Evolutionary conservation across 2,329 filamentous ascomycete genomes (phyloP).

Genomic region (Chaetomium olivaceum): DNA sequence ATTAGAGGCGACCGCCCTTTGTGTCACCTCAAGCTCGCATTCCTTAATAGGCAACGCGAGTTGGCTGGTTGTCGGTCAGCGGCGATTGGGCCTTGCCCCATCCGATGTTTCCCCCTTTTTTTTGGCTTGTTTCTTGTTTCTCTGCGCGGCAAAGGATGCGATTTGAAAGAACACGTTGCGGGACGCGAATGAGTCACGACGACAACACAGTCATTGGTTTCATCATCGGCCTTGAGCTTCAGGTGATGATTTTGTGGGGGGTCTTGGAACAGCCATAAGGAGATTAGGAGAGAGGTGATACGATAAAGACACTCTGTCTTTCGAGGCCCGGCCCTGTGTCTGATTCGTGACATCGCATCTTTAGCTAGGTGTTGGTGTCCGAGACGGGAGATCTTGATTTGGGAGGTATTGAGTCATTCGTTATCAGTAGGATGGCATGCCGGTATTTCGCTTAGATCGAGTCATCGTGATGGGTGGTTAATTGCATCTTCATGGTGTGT

Average conservation of each 20-base stretch:
- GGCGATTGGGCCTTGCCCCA: background rate
- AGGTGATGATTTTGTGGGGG: background rate
- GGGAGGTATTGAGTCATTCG: background rate
- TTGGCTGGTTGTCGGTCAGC: background rate
- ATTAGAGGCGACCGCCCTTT: background rate
- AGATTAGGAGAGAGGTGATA: background rate
- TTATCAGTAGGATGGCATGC: background rate
- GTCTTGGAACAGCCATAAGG: background rate
- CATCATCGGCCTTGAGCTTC: background rate
- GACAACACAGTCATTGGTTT: background rate
- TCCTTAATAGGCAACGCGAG: background rate
- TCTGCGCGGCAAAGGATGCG: background rate
- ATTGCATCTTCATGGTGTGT: background rate
- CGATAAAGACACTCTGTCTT: slow-evolving; percentile 10
- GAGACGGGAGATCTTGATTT: background rate
- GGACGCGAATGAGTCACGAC: slow-evolving; percentile 1
- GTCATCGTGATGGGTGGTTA: background rate
- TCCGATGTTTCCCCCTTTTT: slow-evolving; percentile 1
- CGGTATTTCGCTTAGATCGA: background rate
- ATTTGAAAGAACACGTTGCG: slow-evolving; percentile 12
- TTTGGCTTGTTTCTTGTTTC: background rate
- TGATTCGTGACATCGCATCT: background rate
- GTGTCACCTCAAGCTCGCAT: slow-evolving; percentile 1
- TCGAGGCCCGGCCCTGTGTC: too few relatives aligned
- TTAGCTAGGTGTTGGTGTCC: background rate